Percentiles rank a stretch among this genome's conserved stretches.
These are phyloP conservation scores for Diplodia corticola DNA, from an alignment of 2,329 filamentous ascomycete genomes.

Conservation along the genomic window DNA sequence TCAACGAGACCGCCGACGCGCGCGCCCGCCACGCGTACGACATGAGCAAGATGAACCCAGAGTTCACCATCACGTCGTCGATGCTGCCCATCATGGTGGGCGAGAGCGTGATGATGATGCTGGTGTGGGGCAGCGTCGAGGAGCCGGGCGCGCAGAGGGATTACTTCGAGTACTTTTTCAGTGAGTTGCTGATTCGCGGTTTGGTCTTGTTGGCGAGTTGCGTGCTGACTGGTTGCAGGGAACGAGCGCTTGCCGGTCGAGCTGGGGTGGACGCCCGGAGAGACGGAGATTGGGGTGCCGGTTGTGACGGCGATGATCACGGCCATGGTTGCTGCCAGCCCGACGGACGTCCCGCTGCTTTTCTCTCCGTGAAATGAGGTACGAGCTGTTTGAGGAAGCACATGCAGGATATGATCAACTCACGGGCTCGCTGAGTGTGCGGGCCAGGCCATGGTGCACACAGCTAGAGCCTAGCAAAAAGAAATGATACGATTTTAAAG, in stretches of 20 bases:
- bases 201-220: not conserved
- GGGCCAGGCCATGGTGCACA: no score
- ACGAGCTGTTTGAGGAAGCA: no score
- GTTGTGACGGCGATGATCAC: not conserved
- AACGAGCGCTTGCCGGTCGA: slow-evolving; percentile 8
- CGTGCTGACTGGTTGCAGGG: not conserved
- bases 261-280: not conserved
- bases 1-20: slow-evolving; percentile 20
- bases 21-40: slow-evolving; percentile 26
- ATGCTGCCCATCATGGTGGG: slow-evolving; percentile 28
- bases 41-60: slow-evolving; percentile 25
- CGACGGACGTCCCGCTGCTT: not conserved
- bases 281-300: not conserved
- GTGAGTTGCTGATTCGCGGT: slow-evolving; percentile 24
- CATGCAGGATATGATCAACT: no score
- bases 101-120: slow-evolving; percentile 29
- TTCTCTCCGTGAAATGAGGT: not conserved
- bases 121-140: slow-evolving; percentile 26
- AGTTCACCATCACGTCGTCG: slow-evolving; percentile 25
- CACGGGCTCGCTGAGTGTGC: no score
- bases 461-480: no score
- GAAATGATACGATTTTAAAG: no score
- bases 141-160: slow-evolving; percentile 26
- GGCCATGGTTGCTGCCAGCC: not conserved
- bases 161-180: slow-evolving; percentile 32